phyloP scores from a whole-genome alignment of 805 yeast species.

The Monosporozyma servazzii region DNA sequence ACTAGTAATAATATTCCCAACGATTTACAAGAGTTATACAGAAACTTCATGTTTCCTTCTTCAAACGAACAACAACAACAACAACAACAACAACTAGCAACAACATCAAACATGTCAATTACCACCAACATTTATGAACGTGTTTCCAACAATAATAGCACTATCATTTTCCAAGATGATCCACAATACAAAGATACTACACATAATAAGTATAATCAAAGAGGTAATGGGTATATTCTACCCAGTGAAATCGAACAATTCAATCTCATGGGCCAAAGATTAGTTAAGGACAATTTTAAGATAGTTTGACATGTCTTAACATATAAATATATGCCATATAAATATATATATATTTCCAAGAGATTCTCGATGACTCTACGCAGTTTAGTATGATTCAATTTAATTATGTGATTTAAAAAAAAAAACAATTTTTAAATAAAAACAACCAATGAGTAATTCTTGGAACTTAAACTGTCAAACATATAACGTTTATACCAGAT shows the following conservation, averaged over 20 bases:
- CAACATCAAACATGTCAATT: background rate
- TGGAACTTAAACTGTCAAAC: background rate
- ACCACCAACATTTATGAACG: background rate
- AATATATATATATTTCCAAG: background rate
- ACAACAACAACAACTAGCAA: background rate
- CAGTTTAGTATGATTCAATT: background rate
- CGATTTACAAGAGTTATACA: background rate
- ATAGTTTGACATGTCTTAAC: slow-evolving; percentile 4
- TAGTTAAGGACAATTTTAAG: slow-evolving; percentile 13
- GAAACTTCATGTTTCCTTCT: background rate
- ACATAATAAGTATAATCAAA: background rate
- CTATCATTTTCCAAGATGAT: background rate
- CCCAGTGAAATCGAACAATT: slow-evolving; percentile 17
- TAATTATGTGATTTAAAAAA: background rate
- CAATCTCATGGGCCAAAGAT: slow-evolving; percentile 13
- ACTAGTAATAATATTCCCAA: background rate
- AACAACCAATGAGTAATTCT: background rate
- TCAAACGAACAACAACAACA: background rate
- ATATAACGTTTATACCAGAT: background rate
- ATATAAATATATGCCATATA: background rate
- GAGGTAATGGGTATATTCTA: slow-evolving; percentile 13
- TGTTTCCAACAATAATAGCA: background rate
- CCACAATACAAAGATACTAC: background rate
- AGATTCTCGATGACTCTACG: background rate
- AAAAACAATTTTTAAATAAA: background rate